Percentiles rank a stretch among this genome's conserved stretches.
These are phyloP conservation scores for Allium cepa DNA, from an alignment of 106 monocot genomes.

Conservation along the genomic window DNA sequence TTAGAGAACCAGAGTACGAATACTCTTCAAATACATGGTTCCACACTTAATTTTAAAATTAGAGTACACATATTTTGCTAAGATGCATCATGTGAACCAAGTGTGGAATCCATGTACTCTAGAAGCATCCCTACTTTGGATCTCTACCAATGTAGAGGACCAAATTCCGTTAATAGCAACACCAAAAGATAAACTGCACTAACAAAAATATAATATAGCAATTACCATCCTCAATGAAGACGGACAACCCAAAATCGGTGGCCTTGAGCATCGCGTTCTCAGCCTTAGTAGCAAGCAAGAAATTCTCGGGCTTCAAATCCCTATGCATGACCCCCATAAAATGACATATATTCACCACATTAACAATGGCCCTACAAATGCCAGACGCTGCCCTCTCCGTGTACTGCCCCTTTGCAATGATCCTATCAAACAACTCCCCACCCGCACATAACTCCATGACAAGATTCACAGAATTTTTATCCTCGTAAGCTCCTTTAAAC, in stretches of 20 bases:
- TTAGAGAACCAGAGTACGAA: too few species aligned
- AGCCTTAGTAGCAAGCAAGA: slow-evolving; percentile 27
- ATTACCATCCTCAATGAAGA: slow-evolving; percentile 32
- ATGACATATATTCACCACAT: slow-evolving; percentile 31
- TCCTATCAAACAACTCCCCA: slow-evolving; percentile 34
- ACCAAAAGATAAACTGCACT: not conserved
- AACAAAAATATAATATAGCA: not conserved
- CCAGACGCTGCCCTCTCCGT: slow-evolving; percentile 22
- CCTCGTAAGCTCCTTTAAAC: slow-evolving; percentile 34
- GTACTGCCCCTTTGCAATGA: slow-evolving; percentile 34
- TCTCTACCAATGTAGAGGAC: too few species aligned
- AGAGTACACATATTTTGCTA: too few species aligned
- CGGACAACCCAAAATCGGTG: slow-evolving; percentile 35
- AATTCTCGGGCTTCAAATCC: slow-evolving; percentile 31
- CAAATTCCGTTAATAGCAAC: not conserved
- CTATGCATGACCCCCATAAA: slow-evolving; percentile 42
- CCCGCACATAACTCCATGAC: slow-evolving; percentile 36
- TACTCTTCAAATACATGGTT: too few species aligned
- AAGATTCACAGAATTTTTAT: slow-evolving; percentile 24
- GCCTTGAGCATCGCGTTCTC: slow-evolving; percentile 30
- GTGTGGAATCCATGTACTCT: too few species aligned
- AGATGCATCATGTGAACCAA: too few species aligned
- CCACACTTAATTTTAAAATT: too few species aligned
- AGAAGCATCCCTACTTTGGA: too few species aligned
- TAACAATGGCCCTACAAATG: slow-evolving; percentile 17